Percentiles rank a stretch among this genome's conserved stretches.
phyloP scores from a whole-genome alignment of 768 basidiomycete genomes.

The Lactarius indigo region DNA sequence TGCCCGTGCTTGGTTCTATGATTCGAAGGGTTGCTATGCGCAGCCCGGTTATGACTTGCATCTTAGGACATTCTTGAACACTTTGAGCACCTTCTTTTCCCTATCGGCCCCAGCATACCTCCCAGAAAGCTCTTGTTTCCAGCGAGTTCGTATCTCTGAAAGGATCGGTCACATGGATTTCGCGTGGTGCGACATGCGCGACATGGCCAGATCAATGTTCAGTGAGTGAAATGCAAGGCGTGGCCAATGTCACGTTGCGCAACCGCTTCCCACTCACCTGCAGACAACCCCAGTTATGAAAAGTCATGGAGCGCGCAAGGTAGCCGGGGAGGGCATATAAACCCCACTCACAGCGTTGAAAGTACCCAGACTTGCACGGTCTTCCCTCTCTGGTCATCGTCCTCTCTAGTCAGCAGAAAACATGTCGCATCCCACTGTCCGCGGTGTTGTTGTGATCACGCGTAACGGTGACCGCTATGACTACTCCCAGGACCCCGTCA shows the following conservation, averaged over 20 bases:
- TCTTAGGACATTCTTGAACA: neutral
- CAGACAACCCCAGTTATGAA: slow-evolving; percentile 11
- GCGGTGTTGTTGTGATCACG: slow-evolving; percentile 73
- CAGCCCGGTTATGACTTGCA: slow-evolving; percentile 5
- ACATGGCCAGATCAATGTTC: slow-evolving; percentile 20
- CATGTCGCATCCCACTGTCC: slow-evolving; percentile 50
- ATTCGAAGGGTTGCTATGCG: slow-evolving; percentile 18
- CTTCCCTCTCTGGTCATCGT: slow-evolving; percentile 19
- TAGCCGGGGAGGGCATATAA: slow-evolving; percentile 16
- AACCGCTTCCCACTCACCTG: slow-evolving; percentile 14
- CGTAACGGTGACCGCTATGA: slow-evolving; percentile 74
- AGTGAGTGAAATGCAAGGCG: slow-evolving; percentile 20
- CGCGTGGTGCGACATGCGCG: slow-evolving; percentile 21
- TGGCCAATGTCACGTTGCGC: slow-evolving; percentile 8
- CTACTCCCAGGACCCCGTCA: slow-evolving; percentile 68
- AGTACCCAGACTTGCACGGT: slow-evolving; percentile 24
- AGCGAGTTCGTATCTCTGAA: slow-evolving; percentile 1
- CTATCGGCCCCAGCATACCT: neutral
- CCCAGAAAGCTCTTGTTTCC: slow-evolving; percentile 1
- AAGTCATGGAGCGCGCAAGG: slow-evolving; percentile 8
- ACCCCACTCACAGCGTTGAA: slow-evolving; percentile 1
- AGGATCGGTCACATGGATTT: slow-evolving; percentile 20
- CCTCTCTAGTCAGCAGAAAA: slow-evolving; percentile 14
- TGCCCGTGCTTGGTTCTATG: neutral
- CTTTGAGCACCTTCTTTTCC: slow-evolving; percentile 4